A percentile compares a stretch with the other conserved stretches of the same genome.
Conservation (phyloP, 2,329 filamentous ascomycete species). For the Xylariomycetidae sp. region DNA sequence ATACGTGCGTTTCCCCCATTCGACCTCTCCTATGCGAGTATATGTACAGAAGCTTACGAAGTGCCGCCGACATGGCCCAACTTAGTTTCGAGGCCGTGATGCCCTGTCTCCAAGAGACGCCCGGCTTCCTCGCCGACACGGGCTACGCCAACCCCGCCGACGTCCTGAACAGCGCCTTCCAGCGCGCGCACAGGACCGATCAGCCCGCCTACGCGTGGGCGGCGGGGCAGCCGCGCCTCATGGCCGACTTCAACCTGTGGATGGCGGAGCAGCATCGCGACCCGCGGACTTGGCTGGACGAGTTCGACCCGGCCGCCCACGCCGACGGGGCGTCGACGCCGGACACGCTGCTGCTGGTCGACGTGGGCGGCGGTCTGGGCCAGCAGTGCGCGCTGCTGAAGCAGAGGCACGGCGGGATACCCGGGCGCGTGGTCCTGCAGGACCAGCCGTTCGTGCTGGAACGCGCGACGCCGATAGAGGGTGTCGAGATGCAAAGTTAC, state of each 20-base stretch:
- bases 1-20: constrained; percentile 3
- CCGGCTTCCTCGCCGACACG: constrained; percentile 6
- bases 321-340: constrained; percentile 1
- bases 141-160: constrained; percentile 4
- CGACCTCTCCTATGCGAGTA: background rate
- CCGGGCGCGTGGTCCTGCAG: constrained; percentile 33
- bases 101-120: constrained; percentile 6
- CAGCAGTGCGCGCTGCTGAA: constrained; percentile 32
- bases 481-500: constrained; percentile 8
- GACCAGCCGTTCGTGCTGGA: constrained; percentile 31
- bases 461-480: constrained; percentile 4
- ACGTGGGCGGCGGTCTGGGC: constrained; percentile 36
- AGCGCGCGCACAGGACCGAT: constrained; percentile 11
- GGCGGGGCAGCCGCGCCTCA: constrained; percentile 7
- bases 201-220: constrained; percentile 10
- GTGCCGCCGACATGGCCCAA: background rate
- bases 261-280: constrained; percentile 10
- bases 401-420: constrained; percentile 25
- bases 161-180: constrained; percentile 7
- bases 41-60: background rate
- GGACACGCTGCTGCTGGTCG: constrained; percentile 27
- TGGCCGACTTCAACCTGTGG: constrained; percentile 11
- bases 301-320: constrained; percentile 8
- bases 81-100: constrained; percentile 3
- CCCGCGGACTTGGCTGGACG: constrained; percentile 12